Evolutionary conservation across 2,329 filamentous ascomycete species (phyloP), one percentile per base, ranked within the genome.

Genomic region (Pseudodiploospora longispora): DNA sequence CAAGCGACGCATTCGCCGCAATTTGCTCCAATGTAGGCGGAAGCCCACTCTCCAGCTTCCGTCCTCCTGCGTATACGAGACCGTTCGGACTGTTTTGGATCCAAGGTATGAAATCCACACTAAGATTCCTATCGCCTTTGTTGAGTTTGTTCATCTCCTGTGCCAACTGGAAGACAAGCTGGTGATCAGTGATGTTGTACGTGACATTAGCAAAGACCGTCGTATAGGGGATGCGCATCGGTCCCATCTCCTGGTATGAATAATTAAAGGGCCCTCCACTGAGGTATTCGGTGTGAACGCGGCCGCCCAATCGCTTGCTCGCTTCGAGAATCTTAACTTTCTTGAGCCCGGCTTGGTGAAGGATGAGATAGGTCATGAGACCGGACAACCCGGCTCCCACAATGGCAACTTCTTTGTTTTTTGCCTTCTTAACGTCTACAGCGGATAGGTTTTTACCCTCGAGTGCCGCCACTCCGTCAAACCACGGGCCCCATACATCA

Each of bases 191-290:
- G 49, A 83, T 78, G 47, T 78, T 71, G 49, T 66, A 64, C 0
- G 74, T 81, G 52, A 80, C 78, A n/a, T 68, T 70, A 19, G 66
- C 66, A 3, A 70, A 68, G 29, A 70, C 69, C 2, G 69, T 57
- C 3, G 67, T 70, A 10, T 75, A 66, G 0, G 81, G 80, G 50
- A 84, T 78, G 2, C 80, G 66, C 79, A 84, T 83, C 0, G 79
- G 77, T 0, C 81, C 81, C 76, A 72, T 72, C 55, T 83, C 81
- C 53, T 83, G 79, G 57, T 85, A 84, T 19, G 80, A 78, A 54
- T 84, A 83, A 48, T 83, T 69, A 19, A 74, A 72, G 0, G 19
- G 19, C 19, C 68, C 75, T 4, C 72, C 75, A 3, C 72, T 72
- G 2, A 85, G 69, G 43, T 84, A 84, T 43, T 71, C 71, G 2